Conservation (phyloP, 257 asterid species). For the Salvia rosmarinus region DNA sequence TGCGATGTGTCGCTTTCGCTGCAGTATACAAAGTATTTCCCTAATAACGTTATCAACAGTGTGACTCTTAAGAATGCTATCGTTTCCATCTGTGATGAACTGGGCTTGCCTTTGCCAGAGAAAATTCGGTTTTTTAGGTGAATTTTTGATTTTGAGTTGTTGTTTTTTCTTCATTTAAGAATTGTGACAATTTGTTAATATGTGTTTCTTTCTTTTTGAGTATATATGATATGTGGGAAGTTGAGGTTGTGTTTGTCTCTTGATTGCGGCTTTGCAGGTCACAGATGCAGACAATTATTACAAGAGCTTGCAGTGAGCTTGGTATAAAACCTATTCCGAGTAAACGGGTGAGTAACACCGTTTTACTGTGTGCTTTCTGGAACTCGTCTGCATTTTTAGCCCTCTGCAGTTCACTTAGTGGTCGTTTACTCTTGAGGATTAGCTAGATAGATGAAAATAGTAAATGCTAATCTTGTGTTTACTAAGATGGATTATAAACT, state of each 20-base stretch:
- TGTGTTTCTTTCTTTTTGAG: neutral
- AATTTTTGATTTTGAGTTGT: neutral
- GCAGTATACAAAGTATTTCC: constrained; percentile 91
- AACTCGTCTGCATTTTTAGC: too few species aligned
- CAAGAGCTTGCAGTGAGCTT: constrained; percentile 90
- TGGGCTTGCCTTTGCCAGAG: constrained; percentile 83
- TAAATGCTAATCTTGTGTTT: too few species aligned
- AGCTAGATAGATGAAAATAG: too few species aligned
- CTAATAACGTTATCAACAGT: constrained; percentile 88
- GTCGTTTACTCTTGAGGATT: too few species aligned
- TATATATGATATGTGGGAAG: constrained; percentile 4
- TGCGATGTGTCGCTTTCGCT: constrained; percentile 84
- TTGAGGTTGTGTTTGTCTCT: constrained; percentile 10
- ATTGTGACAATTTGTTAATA: neutral
- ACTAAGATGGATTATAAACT: too few species aligned
- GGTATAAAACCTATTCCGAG: constrained; percentile 81
- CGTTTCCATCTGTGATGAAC: constrained; percentile 67
- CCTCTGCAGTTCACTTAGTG: too few species aligned
- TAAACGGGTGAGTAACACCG: constrained; percentile 65
- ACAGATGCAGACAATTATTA: constrained; percentile 96
- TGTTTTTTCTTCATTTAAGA: neutral
- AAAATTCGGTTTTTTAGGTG: constrained; percentile 88
- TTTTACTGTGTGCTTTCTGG: too few species aligned
- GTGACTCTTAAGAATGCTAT: constrained; percentile 87
- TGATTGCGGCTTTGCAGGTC: constrained; percentile 59